These are phyloP conservation scores for Clitopilus hobsonii DNA, from an alignment of 768 basidiomycete genomes.

Conservation along the genomic window DNA sequence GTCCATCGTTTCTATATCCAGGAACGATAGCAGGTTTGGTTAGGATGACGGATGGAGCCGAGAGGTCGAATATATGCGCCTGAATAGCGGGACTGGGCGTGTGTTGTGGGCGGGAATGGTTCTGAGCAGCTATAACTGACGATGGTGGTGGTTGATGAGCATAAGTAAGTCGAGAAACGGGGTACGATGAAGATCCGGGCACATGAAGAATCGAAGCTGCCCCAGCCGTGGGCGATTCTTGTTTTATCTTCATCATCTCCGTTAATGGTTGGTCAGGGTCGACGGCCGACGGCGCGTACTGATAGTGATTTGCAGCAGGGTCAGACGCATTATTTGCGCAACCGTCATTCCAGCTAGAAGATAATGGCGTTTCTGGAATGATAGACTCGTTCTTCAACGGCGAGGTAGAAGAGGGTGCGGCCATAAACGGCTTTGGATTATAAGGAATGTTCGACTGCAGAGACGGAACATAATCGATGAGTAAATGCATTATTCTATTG, in stretches of 20 bases:
- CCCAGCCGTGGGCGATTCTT: background rate
- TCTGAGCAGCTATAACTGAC: background rate
- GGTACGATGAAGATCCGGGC: background rate
- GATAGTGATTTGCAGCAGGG: background rate
- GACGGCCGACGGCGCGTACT: background rate
- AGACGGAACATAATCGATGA: background rate
- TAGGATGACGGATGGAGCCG: conserved; percentile 1
- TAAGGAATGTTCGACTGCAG: background rate
- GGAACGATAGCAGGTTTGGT: background rate
- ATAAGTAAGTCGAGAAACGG: background rate
- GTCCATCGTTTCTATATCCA: background rate
- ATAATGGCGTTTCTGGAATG: background rate
- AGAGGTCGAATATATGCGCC: conserved; percentile 12
- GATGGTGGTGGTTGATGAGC: background rate
- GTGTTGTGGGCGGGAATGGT: background rate
- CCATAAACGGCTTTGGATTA: background rate
- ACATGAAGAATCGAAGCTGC: background rate
- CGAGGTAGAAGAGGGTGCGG: background rate
- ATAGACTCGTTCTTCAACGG: background rate
- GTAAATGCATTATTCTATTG: background rate
- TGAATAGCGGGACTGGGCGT: conserved; percentile 8
- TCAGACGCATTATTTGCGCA: background rate
- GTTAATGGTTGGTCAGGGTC: background rate
- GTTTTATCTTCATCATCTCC: background rate
- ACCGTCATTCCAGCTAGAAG: background rate